Evolutionary conservation across 345 rosid species (phyloP), one percentile per base, ranked within the genome.

Genomic region (Hibiscus tridactylites): DNA sequence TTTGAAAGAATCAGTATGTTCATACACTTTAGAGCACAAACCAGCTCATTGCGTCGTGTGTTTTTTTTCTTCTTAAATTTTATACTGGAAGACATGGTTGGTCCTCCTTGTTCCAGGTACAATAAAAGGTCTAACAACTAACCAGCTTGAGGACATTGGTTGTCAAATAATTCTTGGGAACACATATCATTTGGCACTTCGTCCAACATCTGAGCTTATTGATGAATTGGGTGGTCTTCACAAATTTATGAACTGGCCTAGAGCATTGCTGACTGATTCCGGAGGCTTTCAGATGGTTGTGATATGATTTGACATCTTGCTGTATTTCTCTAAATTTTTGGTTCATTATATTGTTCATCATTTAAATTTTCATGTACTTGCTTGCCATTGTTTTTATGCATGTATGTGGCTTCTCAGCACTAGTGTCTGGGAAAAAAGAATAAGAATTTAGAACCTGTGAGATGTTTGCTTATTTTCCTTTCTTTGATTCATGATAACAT

Each of bases 201-300:
- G 91, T 65, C 96, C 96, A 68, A 90, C 91, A 0, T 90, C 91
- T 50, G 89, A 90, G 83, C 87, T 88, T 70, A 85, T 90, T 63
- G 84, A 87, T 77, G 93, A 90, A 69, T 76, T 90, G 75, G 93
- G 93, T 5, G 93, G 93, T 75, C 90, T 90, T 62, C 96, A 88
- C 80, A 88, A 85, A 70, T 90, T 86, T 74, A 90, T 90, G 93
- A 88, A 87, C 78, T 90, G 96, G 96, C 90, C 90, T 72, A 80
- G 93, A 77, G 93, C 91, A 7, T 53, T 90, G 69, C 93, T 90
- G 78, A 90, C 96, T 7, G 96, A 90, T 71, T 90, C 96, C 13
- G 96, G 96, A 71, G 96, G 96, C 81, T 90, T 90, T 83, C 96
- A 90, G 72, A 90, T 90, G 96, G 96, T 90, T 78, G 74, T 79